Percentiles rank a stretch among this genome's conserved stretches.
Evolutionary conservation across 257 asterid genomes (phyloP).

Genomic region (Cordia subcordata): DNA sequence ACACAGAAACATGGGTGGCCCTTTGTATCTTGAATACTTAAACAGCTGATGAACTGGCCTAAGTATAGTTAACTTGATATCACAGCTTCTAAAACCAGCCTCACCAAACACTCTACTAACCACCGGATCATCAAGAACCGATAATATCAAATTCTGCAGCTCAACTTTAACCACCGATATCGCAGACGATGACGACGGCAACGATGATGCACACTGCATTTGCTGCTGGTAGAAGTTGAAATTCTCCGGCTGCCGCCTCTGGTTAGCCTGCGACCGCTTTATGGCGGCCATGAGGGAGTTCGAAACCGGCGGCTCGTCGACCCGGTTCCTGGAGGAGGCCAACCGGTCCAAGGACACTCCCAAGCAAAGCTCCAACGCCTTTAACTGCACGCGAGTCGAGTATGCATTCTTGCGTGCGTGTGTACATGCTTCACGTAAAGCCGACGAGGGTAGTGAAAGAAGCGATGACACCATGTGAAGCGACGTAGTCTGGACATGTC

Average conservation of each 20-base stretch:
- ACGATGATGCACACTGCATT: conserved; percentile 27
- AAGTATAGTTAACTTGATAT: conserved; percentile 62
- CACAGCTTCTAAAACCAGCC: conserved; percentile 81
- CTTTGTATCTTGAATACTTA: conserved; percentile 55
- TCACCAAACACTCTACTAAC: conserved; percentile 88
- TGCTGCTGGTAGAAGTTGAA: conserved; percentile 61
- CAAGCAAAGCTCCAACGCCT: conserved; percentile 80
- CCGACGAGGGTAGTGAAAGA: conserved; percentile 60
- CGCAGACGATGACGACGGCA: conserved; percentile 36
- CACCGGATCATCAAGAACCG: conserved; percentile 83
- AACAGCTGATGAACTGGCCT: conserved; percentile 54
- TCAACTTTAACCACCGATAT: conserved; percentile 72
- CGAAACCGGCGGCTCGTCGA: conserved; percentile 75
- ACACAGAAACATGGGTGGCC: conserved; percentile 65
- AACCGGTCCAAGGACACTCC: conserved; percentile 69
- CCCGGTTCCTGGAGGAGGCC: conserved; percentile 39
- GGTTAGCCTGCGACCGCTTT: conserved; percentile 83
- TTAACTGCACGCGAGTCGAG: conserved; percentile 66
- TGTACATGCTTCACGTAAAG: conserved; percentile 79
- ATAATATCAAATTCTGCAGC: conserved; percentile 57
- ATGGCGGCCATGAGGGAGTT: conserved; percentile 92
- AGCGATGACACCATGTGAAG: conserved; percentile 79
- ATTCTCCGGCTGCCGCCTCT: conserved; percentile 81
- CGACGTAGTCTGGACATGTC: conserved; percentile 89
- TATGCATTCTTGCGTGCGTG: conserved; percentile 58